A percentile compares a stretch with the other conserved stretches of the same genome.
Conservation (phyloP, 495 filamentous ascomycete genomes). For the Daldinia grandis region DNA sequence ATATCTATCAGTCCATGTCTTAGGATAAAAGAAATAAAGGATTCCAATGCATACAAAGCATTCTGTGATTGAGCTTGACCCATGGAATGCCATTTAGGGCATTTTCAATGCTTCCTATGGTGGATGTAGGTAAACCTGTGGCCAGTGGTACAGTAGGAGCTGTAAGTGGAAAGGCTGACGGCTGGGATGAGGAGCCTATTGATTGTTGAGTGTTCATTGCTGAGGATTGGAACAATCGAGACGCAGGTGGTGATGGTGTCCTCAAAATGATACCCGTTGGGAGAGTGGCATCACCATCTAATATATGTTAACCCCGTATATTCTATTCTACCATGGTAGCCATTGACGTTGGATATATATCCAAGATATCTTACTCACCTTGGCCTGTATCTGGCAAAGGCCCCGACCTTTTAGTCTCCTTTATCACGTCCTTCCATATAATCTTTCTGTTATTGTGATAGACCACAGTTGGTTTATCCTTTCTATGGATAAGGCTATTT, state of each 20-base stretch:
- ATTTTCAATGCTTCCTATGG: not conserved
- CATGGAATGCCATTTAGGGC: not conserved
- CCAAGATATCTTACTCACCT: not conserved
- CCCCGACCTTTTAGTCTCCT: not conserved
- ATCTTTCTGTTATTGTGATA: not conserved
- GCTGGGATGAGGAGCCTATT: not conserved
- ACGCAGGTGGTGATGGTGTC: not conserved
- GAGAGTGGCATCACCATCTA: not conserved
- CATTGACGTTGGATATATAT: not conserved
- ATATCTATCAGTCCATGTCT: not conserved
- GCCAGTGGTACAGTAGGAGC: not conserved
- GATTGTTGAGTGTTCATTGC: not conserved
- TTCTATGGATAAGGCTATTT: not conserved
- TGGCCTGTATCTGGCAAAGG: not conserved
- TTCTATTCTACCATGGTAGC: not conserved
- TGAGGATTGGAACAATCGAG: not conserved
- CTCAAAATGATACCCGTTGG: not conserved
- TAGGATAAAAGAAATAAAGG: not conserved
- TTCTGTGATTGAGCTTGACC: not conserved
- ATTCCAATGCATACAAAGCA: not conserved
- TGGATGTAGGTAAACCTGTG: not conserved
- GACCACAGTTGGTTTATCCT: not conserved
- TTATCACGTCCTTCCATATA: not conserved
- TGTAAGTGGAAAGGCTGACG: not conserved
- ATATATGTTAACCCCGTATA: not conserved